Conservation (phyloP, 164 flowering plant species). For the Hamamelis virginiana region DNA sequence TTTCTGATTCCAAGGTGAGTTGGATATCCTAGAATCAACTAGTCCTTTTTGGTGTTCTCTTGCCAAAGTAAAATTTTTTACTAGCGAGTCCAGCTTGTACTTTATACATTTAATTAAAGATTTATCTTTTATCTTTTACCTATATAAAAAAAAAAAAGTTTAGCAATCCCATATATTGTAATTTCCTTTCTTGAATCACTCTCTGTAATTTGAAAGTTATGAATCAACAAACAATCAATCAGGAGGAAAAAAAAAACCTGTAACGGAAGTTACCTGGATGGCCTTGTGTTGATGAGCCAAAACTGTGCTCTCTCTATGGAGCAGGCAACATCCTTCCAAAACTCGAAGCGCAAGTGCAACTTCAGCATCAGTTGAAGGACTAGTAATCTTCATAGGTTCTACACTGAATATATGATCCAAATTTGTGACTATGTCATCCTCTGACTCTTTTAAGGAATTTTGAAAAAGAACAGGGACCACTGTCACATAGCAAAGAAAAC, state of each 20-base stretch:
- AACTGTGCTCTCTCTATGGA: slow-evolving; percentile 59
- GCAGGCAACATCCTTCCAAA: slow-evolving; percentile 93
- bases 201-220: background rate
- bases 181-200: too few relatives aligned
- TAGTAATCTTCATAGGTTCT: slow-evolving; percentile 76
- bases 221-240: background rate
- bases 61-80: background rate
- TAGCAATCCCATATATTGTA: too few relatives aligned
- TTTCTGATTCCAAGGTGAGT: too few relatives aligned
- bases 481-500: slow-evolving; percentile 28
- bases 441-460: slow-evolving; percentile 63
- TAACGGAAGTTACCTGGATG: slow-evolving; percentile 41
- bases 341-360: slow-evolving; percentile 92
- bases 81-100: background rate
- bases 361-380: slow-evolving; percentile 87
- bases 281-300: slow-evolving; percentile 75
- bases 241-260: too few relatives aligned
- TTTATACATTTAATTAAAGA: background rate
- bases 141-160: too few relatives aligned
- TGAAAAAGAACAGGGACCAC: slow-evolving; percentile 91
- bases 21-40: too few relatives aligned
- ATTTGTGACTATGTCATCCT: slow-evolving; percentile 48
- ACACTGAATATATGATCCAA: slow-evolving; percentile 75
- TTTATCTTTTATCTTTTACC: background rate
- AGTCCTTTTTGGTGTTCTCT: too few relatives aligned